Conservation (phyloP, 306 rosid genomes). For the Citrullus colocynthis region DNA sequence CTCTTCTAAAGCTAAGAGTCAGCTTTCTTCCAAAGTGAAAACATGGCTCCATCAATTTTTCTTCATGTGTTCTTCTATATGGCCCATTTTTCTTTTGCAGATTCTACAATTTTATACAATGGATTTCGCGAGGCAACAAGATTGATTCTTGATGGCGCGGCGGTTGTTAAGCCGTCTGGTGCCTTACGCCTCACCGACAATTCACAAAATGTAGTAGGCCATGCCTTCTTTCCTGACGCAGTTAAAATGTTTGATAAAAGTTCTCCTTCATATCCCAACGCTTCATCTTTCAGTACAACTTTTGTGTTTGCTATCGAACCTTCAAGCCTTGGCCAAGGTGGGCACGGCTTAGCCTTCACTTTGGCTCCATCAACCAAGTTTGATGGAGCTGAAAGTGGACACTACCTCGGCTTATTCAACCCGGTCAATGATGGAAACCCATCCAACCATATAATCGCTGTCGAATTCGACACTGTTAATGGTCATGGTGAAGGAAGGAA, state of each 20-base stretch:
- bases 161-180: conserved; percentile 17
- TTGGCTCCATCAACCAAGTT: conserved; percentile 31
- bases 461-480: conserved; percentile 16
- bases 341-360: conserved; percentile 50
- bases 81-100: too few relatives aligned
- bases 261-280: conserved; percentile 1
- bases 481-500: conserved; percentile 15
- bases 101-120: conserved; percentile 4
- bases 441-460: conserved; percentile 29
- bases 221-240: conserved; percentile 23
- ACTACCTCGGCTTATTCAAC: conserved; percentile 45
- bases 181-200: conserved; percentile 34
- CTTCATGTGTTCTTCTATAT: too few relatives aligned
- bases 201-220: conserved; percentile 22
- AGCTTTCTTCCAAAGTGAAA: too few relatives aligned
- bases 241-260: conserved; percentile 13
- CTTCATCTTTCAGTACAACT: conserved; percentile 40
- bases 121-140: conserved; percentile 24
- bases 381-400: conserved; percentile 21
- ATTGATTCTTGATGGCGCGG: conserved; percentile 15
- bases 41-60: too few relatives aligned
- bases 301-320: conserved; percentile 50
- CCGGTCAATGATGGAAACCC: not conserved
- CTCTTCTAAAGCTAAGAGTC: too few relatives aligned
- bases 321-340: conserved; percentile 26